Evolutionary conservation across 2,329 filamentous ascomycete genomes (phyloP).

Genomic region (Stenocarpella maydis): DNA sequence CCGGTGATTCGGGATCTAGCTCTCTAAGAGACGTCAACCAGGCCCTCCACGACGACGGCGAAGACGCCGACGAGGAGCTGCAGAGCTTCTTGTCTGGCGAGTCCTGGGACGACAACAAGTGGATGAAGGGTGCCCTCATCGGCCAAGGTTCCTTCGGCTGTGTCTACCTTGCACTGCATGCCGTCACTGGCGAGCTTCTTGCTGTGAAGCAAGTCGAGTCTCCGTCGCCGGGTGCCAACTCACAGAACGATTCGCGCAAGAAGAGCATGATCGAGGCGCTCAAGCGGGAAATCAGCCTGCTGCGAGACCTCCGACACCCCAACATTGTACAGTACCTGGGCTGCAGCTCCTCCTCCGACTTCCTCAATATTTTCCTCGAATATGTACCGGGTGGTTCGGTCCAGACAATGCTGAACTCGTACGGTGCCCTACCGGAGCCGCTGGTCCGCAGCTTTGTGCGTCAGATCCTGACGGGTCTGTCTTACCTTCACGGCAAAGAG

Average conservation of each 20-base stretch:
- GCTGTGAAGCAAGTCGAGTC: conserved; percentile 98
- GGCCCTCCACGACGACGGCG: conserved; percentile 87
- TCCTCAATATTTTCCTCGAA: conserved; percentile 99
- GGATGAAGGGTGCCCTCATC: conserved; percentile 99
- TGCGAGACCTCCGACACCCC: conserved; percentile 91
- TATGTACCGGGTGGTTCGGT: conserved; percentile 98
- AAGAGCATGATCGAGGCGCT: conserved; percentile 98
- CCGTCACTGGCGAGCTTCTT: conserved; percentile 95
- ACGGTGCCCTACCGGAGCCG: conserved; percentile 91
- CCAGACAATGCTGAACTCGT: conserved; percentile 98
- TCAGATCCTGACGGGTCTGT: conserved; percentile 91
- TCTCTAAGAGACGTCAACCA: conserved; percentile 86
- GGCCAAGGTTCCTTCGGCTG: conserved; percentile 96
- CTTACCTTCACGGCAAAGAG: conserved; percentile 91
- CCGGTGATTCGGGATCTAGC: conserved; percentile 65
- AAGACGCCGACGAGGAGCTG: conserved; percentile 89
- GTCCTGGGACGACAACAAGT: conserved; percentile 96
- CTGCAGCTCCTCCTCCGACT: conserved; percentile 87
- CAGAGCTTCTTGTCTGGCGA: conserved; percentile 90
- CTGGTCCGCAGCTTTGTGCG: conserved; percentile 96
- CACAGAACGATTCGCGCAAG: conserved; percentile 87
- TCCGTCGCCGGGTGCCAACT: conserved; percentile 78
- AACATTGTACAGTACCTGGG: conserved; percentile 99
- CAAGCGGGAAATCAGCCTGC: conserved; percentile 93
- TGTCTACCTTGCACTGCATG: conserved; percentile 93